A percentile compares a stretch with the other conserved stretches of the same genome.
These are phyloP conservation scores for Bombardia bombarda DNA, from an alignment of 495 filamentous ascomycete species.

Conservation along the genomic window DNA sequence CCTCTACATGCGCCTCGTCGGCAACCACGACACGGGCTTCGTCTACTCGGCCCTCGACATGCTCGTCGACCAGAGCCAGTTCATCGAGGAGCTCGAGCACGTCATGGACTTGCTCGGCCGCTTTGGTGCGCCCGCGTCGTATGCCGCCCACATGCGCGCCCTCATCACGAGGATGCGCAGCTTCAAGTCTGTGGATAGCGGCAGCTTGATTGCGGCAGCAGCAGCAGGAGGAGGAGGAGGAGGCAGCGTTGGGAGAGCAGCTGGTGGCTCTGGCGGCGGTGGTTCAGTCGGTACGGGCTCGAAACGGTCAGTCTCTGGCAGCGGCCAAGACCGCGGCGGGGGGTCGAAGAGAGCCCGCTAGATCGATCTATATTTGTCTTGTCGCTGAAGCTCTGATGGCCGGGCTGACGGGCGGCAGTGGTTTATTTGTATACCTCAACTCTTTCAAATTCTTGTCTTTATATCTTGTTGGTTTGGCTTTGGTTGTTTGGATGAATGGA, in stretches of 20 bases:
- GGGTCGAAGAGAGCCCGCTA: constrained; percentile 12
- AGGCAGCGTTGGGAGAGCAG: constrained; percentile 3
- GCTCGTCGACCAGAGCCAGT: constrained; percentile 30
- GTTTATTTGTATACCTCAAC: no score
- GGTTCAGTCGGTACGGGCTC: constrained; percentile 9
- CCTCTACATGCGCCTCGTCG: constrained; percentile 32
- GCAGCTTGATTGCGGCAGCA: not conserved
- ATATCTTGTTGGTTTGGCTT: no score
- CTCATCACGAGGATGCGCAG: constrained; percentile 24
- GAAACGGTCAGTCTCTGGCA: constrained; percentile 14
- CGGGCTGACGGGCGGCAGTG: no score
- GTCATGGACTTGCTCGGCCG: constrained; percentile 21
- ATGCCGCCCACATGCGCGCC: constrained; percentile 21
- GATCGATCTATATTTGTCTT: not conserved
- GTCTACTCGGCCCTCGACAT: constrained; percentile 28
- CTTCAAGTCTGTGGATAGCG: constrained; percentile 3
- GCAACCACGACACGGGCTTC: constrained; percentile 28
- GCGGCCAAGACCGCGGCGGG: constrained; percentile 7
- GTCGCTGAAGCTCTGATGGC: no score
- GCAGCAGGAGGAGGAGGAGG: constrained; percentile 1
- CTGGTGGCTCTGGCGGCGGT: not conserved
- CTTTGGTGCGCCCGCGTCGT: constrained; percentile 18
- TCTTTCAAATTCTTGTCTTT: no score
- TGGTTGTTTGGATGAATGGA: no score
- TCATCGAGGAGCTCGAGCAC: constrained; percentile 23